Percentiles rank a stretch among this genome's conserved stretches.
Conservation (phyloP, 2,329 filamentous ascomycete genomes). For the Fusarium papillatum region DNA sequence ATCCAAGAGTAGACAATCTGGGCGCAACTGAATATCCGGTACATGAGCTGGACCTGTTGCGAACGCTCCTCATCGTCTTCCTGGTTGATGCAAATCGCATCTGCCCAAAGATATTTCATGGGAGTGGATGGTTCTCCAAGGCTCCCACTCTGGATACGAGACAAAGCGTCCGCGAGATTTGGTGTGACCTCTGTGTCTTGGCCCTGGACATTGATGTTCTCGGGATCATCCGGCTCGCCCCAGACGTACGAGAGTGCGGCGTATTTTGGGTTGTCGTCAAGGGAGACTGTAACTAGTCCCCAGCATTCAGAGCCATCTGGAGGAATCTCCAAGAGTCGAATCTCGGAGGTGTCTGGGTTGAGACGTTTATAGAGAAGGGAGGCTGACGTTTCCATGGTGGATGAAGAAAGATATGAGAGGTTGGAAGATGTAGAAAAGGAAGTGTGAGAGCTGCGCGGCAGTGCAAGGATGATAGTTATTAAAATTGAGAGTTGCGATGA, state of each 20-base stretch:
- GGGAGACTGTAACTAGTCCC: background rate
- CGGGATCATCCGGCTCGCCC: background rate
- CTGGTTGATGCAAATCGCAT: background rate
- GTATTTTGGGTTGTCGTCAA: background rate
- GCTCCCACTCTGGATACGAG: background rate
- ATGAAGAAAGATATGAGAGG: background rate
- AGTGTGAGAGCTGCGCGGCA: background rate
- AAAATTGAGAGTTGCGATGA: too few species aligned
- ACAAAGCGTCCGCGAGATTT: background rate
- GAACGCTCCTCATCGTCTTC: background rate
- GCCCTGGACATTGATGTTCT: background rate
- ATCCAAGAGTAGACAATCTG: background rate
- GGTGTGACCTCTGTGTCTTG: background rate
- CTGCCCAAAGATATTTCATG: background rate
- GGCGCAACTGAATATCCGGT: background rate
- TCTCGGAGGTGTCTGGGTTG: background rate
- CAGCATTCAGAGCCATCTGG: background rate
- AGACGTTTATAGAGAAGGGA: background rate
- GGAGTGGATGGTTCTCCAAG: background rate
- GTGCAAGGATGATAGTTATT: background rate
- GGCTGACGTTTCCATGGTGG: background rate
- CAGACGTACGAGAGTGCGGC: background rate
- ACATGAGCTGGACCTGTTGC: background rate
- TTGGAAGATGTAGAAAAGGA: background rate
- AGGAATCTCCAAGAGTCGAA: background rate